phyloP scores from a whole-genome alignment of 345 rosid species.

The Orychophragmus violaceus region DNA sequence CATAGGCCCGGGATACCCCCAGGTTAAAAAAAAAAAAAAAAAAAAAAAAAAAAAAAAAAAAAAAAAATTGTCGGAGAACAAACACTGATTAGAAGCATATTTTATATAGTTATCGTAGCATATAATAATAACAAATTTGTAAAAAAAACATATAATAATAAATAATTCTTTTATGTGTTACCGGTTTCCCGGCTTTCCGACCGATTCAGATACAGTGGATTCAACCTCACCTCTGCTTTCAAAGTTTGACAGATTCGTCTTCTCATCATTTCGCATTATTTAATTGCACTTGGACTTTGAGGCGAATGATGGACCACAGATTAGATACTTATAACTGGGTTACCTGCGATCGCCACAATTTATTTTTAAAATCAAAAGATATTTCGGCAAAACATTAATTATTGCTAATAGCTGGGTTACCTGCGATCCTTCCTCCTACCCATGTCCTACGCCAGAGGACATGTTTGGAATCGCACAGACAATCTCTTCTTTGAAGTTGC shows the following conservation, averaged over 20 bases:
- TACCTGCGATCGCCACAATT: too few species aligned
- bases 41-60: too few species aligned
- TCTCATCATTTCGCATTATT: conserved; percentile 3
- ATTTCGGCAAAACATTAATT: too few species aligned
- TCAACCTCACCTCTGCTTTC: background rate
- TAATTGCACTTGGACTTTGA: conserved; percentile 1
- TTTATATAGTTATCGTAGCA: background rate
- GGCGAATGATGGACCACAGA: background rate
- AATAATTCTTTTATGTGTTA: too few species aligned
- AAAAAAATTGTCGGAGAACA: conserved; percentile 10
- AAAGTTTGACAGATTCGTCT: conserved; percentile 12
- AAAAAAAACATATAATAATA: too few species aligned
- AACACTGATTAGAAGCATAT: background rate
- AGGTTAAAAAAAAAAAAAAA: too few species aligned
- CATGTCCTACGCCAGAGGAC: background rate
- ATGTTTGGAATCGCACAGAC: background rate
- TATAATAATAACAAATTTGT: background rate
- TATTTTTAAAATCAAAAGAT: too few species aligned
- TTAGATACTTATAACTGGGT: too few species aligned
- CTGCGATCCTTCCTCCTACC: too few species aligned
- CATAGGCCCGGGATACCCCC: too few species aligned
- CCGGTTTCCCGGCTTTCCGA: background rate
- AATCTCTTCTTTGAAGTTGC: background rate
- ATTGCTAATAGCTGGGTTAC: too few species aligned
- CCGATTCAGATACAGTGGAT: conserved; percentile 17